phyloP scores from a whole-genome alignment of 2,329 filamentous ascomycete species.

The Xylariaceae sp. region DNA sequence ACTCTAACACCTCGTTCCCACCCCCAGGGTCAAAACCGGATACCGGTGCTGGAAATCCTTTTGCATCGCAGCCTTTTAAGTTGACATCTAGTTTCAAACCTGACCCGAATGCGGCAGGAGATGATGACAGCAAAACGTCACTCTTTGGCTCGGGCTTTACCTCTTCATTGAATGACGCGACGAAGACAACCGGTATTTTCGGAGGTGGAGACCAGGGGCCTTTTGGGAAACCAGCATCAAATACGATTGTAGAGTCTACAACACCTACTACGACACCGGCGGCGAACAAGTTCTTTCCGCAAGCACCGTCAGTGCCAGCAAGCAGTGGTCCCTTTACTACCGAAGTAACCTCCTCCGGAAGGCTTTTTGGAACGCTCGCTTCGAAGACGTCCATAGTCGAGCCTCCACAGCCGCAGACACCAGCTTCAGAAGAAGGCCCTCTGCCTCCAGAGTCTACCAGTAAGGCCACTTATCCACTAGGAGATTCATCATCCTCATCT shows the following conservation, averaged over 20 bases:
- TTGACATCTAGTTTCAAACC: constrained; percentile 71
- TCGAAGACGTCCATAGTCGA: constrained; percentile 34
- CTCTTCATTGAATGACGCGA: constrained; percentile 59
- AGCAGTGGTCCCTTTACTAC: constrained; percentile 46
- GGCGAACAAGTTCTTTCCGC: constrained; percentile 53
- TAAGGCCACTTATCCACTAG: constrained; percentile 56
- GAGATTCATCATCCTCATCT: constrained; percentile 61
- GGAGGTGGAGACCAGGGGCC: constrained; percentile 28
- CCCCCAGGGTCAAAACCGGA: constrained; percentile 48
- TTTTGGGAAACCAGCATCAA: constrained; percentile 32
- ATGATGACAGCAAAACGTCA: constrained; percentile 54
- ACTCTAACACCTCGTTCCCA: constrained; percentile 47
- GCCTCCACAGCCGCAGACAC: constrained; percentile 47
- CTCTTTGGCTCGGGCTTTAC: constrained; percentile 69
- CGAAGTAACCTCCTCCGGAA: constrained; percentile 36
- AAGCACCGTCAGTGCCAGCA: constrained; percentile 44
- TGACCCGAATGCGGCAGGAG: constrained; percentile 67
- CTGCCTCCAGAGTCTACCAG: constrained; percentile 63
- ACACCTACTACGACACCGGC: constrained; percentile 62
- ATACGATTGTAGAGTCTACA: constrained; percentile 45
- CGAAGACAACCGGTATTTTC: constrained; percentile 46
- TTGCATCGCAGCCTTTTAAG: constrained; percentile 68
- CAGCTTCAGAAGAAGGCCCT: constrained; percentile 47
- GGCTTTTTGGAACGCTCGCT: constrained; percentile 30
- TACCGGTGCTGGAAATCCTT: constrained; percentile 41